These are phyloP conservation scores for Myriosclerotinia curreyana DNA, from an alignment of 2,329 filamentous ascomycete species.

Conservation along the genomic window DNA sequence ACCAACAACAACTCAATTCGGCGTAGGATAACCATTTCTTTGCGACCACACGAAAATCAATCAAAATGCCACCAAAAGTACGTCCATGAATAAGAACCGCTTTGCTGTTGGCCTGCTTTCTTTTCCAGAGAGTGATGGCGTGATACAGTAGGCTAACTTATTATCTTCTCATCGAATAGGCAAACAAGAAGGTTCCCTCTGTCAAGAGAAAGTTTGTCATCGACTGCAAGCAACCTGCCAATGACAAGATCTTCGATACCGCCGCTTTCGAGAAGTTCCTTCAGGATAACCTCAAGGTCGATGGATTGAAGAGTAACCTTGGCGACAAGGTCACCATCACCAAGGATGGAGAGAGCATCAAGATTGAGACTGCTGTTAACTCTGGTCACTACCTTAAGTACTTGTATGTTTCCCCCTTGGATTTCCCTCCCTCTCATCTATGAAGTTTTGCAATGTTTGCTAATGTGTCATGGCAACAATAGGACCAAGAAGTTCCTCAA, in stretches of 20 bases:
- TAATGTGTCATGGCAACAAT: constrained; percentile 29
- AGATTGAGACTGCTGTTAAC: constrained; percentile 96
- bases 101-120: constrained; percentile 82
- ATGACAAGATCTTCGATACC: constrained; percentile 99
- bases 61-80: constrained; percentile 89
- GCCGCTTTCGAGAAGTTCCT: constrained; percentile 99
- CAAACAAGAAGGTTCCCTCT: constrained; percentile 43
- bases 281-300: constrained; percentile 99
- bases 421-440: too few species aligned
- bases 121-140: constrained; percentile 48
- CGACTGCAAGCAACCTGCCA: constrained; percentile 96
- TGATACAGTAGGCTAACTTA: constrained; percentile 93
- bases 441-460: constrained; percentile 16
- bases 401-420: constrained; percentile 72
- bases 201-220: constrained; percentile 68
- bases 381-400: constrained; percentile 99
- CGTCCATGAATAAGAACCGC: constrained; percentile 64
- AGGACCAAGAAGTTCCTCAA: constrained; percentile 99
- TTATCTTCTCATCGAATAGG: constrained; percentile 59
- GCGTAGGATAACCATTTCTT: constrained; percentile 60
- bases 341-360: constrained; percentile 90
- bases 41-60: constrained; percentile 52
- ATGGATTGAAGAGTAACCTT: constrained; percentile 96
- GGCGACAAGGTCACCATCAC: constrained; percentile 88
- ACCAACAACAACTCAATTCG: constrained; percentile 35